Evolutionary conservation across 306 rosid species (phyloP).

Genomic region (Vicia sativa): DNA sequence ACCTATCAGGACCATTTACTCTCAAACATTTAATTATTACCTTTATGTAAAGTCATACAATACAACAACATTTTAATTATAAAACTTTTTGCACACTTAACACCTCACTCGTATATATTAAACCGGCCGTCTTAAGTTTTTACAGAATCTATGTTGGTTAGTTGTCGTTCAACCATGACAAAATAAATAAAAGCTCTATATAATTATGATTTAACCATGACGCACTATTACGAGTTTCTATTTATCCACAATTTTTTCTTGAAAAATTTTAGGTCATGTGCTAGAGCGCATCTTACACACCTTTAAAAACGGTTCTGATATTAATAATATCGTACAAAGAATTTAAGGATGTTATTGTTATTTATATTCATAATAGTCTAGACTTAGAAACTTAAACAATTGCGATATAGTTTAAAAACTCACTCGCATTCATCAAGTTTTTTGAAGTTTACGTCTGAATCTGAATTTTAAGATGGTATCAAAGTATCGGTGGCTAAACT

Average conservation of each 20-base stretch:
- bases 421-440: neutral
- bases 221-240: too few species aligned
- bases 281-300: too few species aligned
- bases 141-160: too few species aligned
- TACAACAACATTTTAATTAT: neutral
- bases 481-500: neutral
- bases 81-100: neutral
- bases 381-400: slow-evolving; percentile 15
- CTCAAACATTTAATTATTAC: slow-evolving; percentile 20
- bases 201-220: too few species aligned
- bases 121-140: neutral
- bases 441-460: neutral
- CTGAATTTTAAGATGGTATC: neutral
- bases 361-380: slow-evolving; percentile 7
- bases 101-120: slow-evolving; percentile 10
- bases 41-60: neutral
- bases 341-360: slow-evolving; percentile 3
- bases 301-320: too few species aligned
- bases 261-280: too few species aligned
- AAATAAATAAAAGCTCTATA: too few species aligned
- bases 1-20: slow-evolving; percentile 59
- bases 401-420: neutral
- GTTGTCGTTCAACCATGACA: too few species aligned
- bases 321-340: neutral
- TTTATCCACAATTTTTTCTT: too few species aligned